These are phyloP conservation scores for Colletotrichum somersetense DNA, from an alignment of 2,329 filamentous ascomycete species.

Conservation along the genomic window DNA sequence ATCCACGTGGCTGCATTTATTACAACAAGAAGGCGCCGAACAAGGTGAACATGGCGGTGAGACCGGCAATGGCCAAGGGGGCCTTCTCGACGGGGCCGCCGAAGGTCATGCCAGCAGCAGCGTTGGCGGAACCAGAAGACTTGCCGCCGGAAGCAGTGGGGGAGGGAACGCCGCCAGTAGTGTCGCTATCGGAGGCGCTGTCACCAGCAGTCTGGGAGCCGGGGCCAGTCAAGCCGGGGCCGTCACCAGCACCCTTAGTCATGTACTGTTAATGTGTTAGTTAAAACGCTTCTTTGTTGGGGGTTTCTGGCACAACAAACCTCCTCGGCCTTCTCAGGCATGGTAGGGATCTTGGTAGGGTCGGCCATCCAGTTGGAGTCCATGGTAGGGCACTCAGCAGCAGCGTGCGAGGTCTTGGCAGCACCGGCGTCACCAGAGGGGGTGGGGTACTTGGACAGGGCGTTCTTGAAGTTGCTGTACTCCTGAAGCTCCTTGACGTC, in stretches of 20 bases:
- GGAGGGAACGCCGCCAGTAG: conserved; percentile 57
- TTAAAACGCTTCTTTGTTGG: neutral
- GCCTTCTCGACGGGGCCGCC: conserved; percentile 43
- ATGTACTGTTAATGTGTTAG: conserved; percentile 57
- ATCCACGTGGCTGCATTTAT: conserved; percentile 32
- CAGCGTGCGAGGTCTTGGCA: conserved; percentile 60
- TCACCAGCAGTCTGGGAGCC: conserved; percentile 67
- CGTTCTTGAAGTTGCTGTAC: conserved; percentile 67
- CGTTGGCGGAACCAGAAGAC: conserved; percentile 51
- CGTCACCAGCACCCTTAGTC: conserved; percentile 64
- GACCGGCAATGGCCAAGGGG: conserved; percentile 53
- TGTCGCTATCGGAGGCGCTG: conserved; percentile 54
- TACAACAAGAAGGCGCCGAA: conserved; percentile 57
- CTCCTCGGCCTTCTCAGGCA: conserved; percentile 62
- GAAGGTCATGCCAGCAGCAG: conserved; percentile 46
- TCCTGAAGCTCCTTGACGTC: conserved; percentile 71
- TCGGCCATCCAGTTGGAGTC: conserved; percentile 65
- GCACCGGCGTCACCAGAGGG: conserved; percentile 66
- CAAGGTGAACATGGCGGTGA: conserved; percentile 53
- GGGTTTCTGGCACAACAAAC: neutral
- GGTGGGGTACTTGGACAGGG: conserved; percentile 62
- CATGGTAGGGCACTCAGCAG: conserved; percentile 61
- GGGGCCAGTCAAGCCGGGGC: conserved; percentile 64
- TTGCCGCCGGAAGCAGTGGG: conserved; percentile 53
- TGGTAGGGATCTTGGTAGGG: conserved; percentile 62